Percentiles rank a stretch among this genome's conserved stretches.
Evolutionary conservation across 208 protist species (phyloP).

Genomic region (Leishmania arabica): DNA sequence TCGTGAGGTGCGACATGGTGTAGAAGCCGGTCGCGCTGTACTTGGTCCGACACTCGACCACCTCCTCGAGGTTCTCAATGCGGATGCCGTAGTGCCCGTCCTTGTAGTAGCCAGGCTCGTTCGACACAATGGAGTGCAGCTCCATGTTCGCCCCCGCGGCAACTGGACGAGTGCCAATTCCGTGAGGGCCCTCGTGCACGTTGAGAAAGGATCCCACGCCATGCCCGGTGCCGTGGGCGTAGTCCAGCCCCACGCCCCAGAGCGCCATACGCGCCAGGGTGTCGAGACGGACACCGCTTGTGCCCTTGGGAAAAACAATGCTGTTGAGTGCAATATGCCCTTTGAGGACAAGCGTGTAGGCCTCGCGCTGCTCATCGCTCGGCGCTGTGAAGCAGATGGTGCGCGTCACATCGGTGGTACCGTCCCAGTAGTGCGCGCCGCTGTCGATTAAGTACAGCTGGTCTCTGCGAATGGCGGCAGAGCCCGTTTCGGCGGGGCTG

Average conservation of each 20-base stretch:
- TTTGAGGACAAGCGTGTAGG: slow-evolving; percentile 97
- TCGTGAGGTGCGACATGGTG: slow-evolving; percentile 83
- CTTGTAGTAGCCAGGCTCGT: slow-evolving; percentile 98
- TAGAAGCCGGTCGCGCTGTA: slow-evolving; percentile 69
- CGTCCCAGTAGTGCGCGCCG: slow-evolving; percentile 95
- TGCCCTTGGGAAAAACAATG: slow-evolving; percentile 88
- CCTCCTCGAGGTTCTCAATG: slow-evolving; percentile 97
- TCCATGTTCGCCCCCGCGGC: slow-evolving; percentile 63
- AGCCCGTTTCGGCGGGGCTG: slow-evolving; percentile 58
- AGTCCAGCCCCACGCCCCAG: slow-evolving; percentile 95
- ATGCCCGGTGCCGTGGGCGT: slow-evolving; percentile 96
- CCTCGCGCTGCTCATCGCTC: slow-evolving; percentile 70
- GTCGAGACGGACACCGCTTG: slow-evolving; percentile 86
- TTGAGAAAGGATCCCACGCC: slow-evolving; percentile 97
- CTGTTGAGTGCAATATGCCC: slow-evolving; percentile 92
- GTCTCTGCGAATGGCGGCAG: slow-evolving; percentile 60
- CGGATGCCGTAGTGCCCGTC: slow-evolving; percentile 97
- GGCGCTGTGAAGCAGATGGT: slow-evolving; percentile 92
- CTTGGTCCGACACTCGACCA: slow-evolving; percentile 61
- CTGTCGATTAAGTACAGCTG: slow-evolving; percentile 95
- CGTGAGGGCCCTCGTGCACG: slow-evolving; percentile 96
- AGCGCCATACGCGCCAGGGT: slow-evolving; percentile 87
- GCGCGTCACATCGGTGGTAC: slow-evolving; percentile 97
- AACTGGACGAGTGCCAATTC: slow-evolving; percentile 59
- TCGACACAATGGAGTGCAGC: slow-evolving; percentile 76